phyloP scores from a whole-genome alignment of 441 rosid species.

The Cnidoscolus chayamansa region DNA sequence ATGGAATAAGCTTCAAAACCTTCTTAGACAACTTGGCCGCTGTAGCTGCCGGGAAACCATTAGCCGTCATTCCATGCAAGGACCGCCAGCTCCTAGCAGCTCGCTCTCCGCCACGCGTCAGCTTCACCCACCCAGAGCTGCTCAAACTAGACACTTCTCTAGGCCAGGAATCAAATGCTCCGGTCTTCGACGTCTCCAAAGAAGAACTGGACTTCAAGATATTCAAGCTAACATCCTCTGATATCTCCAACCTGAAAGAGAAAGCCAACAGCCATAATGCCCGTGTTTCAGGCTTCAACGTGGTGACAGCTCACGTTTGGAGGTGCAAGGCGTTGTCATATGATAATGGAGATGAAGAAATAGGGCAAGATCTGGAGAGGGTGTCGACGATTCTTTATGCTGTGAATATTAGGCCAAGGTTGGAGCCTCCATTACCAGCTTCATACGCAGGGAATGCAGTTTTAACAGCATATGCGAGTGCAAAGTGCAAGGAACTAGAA shows the following conservation, averaged over 20 bases:
- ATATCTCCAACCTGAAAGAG: slow-evolving; percentile 49
- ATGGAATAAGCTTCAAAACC: slow-evolving; percentile 71
- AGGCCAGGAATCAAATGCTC: slow-evolving; percentile 28
- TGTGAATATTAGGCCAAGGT: slow-evolving; percentile 58
- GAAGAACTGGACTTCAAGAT: slow-evolving; percentile 58
- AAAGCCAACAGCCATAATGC: slow-evolving; percentile 34
- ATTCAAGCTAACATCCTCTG: slow-evolving; percentile 43
- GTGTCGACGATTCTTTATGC: slow-evolving; percentile 66
- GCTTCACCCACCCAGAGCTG: slow-evolving; percentile 74
- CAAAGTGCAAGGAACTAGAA: slow-evolving; percentile 43
- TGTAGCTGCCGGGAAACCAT: slow-evolving; percentile 48
- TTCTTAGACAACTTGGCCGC: slow-evolving; percentile 68
- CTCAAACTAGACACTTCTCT: slow-evolving; percentile 31
- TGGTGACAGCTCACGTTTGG: slow-evolving; percentile 65
- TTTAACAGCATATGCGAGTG: slow-evolving; percentile 56
- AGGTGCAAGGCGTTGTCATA: slow-evolving; percentile 69
- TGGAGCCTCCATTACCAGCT: slow-evolving; percentile 55
- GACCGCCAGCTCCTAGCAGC: slow-evolving; percentile 71
- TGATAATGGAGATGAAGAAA: not conserved
- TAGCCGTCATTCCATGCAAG: slow-evolving; percentile 52
- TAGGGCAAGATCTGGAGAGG: slow-evolving; percentile 29
- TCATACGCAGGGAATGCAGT: slow-evolving; percentile 62
- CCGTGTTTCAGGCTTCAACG: slow-evolving; percentile 53
- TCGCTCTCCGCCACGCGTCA: slow-evolving; percentile 60
- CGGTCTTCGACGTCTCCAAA: slow-evolving; percentile 44